Base-by-base conservation (phyloP, 192 early-diverging fungal genomes). In the Gryganskiella cystojenkinii region DNA sequence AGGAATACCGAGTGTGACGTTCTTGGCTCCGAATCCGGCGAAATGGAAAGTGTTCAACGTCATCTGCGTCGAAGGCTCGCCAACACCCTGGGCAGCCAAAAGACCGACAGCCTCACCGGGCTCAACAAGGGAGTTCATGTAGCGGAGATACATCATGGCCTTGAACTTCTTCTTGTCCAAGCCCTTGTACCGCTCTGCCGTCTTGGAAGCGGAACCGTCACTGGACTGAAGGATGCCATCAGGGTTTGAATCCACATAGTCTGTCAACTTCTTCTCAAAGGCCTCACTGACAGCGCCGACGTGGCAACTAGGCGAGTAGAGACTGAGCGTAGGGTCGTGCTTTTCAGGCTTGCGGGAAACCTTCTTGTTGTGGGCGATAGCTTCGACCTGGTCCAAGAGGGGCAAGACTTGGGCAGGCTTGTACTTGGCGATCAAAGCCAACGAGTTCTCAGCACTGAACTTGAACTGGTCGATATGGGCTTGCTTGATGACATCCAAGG, bases 11-110 rank as follows among this genome's bases (percentile, higher is more conserved):
- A 99, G 89, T 3, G 98, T 99, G 27, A 99, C 98, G 89, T 99
- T 99, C 79, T 95, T 96, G 64, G 95, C 96, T 82, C 96, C 97
- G 62, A 83, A 83, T 30, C 95, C 95, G 46, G 95, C 95, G 84
- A 98, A 94, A 87, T 99, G 98, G 94, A 99, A 99, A 56, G 98
- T 99, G 85, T 99, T 99, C 35, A 99, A 88, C 43, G 98, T 99
- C 98, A 99, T 99, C 79, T 99, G 98, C 17, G 98, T 99, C 46
- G 96, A 98, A 46, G 98, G 98, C 85, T 99, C 98, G 50, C 98
- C 98, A 61, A 99, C 92, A 74, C 91, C 91, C 81, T 99, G 97
- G 19, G 97, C 97, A 20, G 98, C 98, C 57, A 99, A 85, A 33
- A 99, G 80, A 57, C 98, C 98, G 63, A 99, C 98, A 52, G 94